Evolutionary conservation across 2,329 filamentous ascomycete species (phyloP).

Genomic region (Fusarium heterosporum): DNA sequence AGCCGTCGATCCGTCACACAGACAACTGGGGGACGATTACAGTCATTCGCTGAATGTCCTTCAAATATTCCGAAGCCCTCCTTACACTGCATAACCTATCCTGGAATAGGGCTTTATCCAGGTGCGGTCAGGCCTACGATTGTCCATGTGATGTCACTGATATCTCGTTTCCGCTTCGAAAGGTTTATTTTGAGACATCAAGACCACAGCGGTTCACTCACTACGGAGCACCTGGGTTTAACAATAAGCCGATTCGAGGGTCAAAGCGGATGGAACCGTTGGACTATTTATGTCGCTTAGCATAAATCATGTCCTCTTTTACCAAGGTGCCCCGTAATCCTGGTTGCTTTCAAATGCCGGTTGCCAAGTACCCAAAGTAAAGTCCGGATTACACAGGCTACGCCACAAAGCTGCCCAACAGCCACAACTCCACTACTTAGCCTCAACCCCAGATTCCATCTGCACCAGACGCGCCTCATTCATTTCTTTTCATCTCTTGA

Average conservation of each 20-base stretch:
- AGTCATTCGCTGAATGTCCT: constrained; percentile 9
- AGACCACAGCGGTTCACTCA: not conserved
- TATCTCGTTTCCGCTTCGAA: not conserved
- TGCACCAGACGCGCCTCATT: constrained; percentile 30
- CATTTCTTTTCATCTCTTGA: constrained; percentile 30
- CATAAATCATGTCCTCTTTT: not conserved
- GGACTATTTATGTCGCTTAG: not conserved
- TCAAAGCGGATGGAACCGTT: not conserved
- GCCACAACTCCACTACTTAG: constrained; percentile 35
- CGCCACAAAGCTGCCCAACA: constrained; percentile 34
- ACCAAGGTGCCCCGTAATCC: not conserved
- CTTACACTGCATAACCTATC: constrained; percentile 23
- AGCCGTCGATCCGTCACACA: constrained; percentile 20
- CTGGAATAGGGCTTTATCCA: constrained; percentile 16
- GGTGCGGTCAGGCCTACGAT: not conserved
- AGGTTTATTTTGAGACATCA: not conserved
- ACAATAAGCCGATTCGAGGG: not conserved
- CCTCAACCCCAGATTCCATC: constrained; percentile 44
- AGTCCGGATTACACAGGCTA: not conserved
- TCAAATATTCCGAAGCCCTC: constrained; percentile 22
- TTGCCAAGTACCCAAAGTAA: not conserved
- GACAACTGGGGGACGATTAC: not conserved
- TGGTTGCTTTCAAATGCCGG: constrained; percentile 2
- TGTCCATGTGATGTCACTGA: constrained; percentile 26
- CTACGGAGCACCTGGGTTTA: not conserved